Evolutionary conservation across 257 asterid genomes (phyloP).

Genomic region (Phtheirospermum japonicum): DNA sequence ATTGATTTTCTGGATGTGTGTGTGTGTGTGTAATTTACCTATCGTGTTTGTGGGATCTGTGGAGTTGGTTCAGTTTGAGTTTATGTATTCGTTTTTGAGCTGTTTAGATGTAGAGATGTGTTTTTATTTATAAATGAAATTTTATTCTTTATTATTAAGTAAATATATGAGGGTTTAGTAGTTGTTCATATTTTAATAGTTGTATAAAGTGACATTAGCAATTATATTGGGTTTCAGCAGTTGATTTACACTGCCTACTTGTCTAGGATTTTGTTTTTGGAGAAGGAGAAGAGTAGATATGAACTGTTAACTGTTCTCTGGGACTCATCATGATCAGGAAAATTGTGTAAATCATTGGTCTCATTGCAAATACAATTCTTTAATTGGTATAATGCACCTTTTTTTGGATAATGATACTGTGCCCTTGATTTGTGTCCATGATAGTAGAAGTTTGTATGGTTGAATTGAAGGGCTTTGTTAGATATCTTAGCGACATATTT

Average conservation of each 20-base stretch:
- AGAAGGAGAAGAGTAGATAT: background rate
- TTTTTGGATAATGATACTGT: background rate
- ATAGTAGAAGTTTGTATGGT: conserved; percentile 10
- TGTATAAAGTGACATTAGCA: background rate
- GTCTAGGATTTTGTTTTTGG: background rate
- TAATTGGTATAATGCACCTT: background rate
- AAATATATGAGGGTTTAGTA: conserved; percentile 19
- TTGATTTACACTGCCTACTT: background rate
- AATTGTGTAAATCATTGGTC: background rate
- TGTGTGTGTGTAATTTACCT: background rate
- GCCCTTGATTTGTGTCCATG: background rate
- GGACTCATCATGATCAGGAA: conserved; percentile 13
- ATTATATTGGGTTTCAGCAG: background rate
- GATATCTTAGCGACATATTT: conserved; percentile 8
- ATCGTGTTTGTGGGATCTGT: background rate
- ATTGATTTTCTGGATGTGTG: background rate
- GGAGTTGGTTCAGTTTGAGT: background rate
- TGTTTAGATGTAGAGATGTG: conserved; percentile 18
- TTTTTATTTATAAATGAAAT: background rate
- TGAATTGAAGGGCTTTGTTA: background rate
- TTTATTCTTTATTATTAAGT: background rate
- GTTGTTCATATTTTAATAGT: conserved; percentile 7
- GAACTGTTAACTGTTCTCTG: conserved; percentile 3
- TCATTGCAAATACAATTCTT: background rate
- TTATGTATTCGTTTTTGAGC: background rate